Base-by-base conservation (phyloP, 805 yeast genomes). In the Candida taoyuanica region DNA sequence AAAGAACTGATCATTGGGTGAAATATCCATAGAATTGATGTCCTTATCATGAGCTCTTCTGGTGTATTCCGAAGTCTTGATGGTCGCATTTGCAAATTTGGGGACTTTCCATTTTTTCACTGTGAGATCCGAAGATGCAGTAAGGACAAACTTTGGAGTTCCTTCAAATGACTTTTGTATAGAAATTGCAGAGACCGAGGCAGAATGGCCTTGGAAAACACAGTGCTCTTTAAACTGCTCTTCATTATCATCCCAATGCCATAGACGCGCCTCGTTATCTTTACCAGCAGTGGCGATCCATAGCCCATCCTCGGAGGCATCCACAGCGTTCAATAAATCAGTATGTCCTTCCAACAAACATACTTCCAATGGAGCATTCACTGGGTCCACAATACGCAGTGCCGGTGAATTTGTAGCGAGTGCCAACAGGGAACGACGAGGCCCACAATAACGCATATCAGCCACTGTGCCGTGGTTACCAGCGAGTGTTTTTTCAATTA, bases 401-500 rank as follows among this genome's bases (percentile, higher is more conserved):
- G 91, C 79, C 11, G 96, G 95, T 1, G 98, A 85, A 60, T 93
- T 93, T 3, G 98, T 91, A 2, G 98, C 97, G 47, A 93, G 60
- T 5, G 95, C 98, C 31, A 91, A 59, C 26, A 70, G 63, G 32
- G 70, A 58, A 21, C 65, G 56, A 12, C 59, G 44, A 7, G 86
- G 85, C 0, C 93, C 93, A 23, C 80, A 81, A 53, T 78, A 82
- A 48, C 78, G 75, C 65, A 88, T 72, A 57, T 91, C 98, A 3
- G 96, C 95, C 52, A 93, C 80, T 18, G 93, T 91, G 40, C 97
- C 98, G 62, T 91, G 96, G 60, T 88, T 88, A 49, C 97, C 97
- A 1, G 96, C 93, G 49, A 88, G 69, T 29, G 76, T 71, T 39
- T 78, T 67, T 7, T 60, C 51, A 2, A 73, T 56, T 15, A 71